Evolutionary conservation across 2,329 filamentous ascomycete genomes (phyloP), one percentile per base, ranked within the genome.

Genomic region (Madurella fahalii): DNA sequence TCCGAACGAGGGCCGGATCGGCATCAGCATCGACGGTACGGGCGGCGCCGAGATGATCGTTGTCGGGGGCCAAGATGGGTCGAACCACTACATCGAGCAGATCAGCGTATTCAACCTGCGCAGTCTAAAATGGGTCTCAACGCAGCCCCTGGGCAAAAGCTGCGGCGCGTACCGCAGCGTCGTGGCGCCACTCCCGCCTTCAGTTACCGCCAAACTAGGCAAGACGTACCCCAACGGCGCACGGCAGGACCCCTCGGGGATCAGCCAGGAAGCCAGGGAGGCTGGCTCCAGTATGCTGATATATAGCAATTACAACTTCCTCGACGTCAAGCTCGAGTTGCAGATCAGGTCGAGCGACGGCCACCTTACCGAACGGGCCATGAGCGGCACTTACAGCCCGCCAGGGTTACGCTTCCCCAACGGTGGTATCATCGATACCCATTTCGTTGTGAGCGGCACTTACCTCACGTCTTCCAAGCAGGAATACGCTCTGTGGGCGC

Each of bases 61-160:
- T 13, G 92, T 97, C 8, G 94, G 94, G 57, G 94, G 94, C 0
- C 94, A 99, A 71, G 94, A 99, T 67, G 94, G 89, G 51, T 87
- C 87, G n/a, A 99, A 99, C 69, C 92, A 96, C 69, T 99, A 99
- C 68, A 99, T 99, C 62, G 93, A 99, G 71, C 91, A 99, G 71
- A 95, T 99, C 60, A 97, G 91, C 68, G 90, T 99, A 2, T 99
- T 99, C 77, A 99, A 99, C 66, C 77, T 99, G 25, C 84, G 94
- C 47, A 96, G 90, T 68, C 74, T 97, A 56, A 95, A 94, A 72
- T 99, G 94, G 94, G 96, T 90, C 1, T 90, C 89, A 16, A 96
- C 91, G 1, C 89, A 90, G 60, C 79, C 86, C 1, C 78, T 97
- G 44, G 92, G 91, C 48, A 90, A 93, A 71, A 96, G 90, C 65